Evolutionary conservation across 768 basidiomycete genomes (phyloP), one percentile per base, ranked within the genome.

Genomic region (Rhizopogon roseolus): DNA sequence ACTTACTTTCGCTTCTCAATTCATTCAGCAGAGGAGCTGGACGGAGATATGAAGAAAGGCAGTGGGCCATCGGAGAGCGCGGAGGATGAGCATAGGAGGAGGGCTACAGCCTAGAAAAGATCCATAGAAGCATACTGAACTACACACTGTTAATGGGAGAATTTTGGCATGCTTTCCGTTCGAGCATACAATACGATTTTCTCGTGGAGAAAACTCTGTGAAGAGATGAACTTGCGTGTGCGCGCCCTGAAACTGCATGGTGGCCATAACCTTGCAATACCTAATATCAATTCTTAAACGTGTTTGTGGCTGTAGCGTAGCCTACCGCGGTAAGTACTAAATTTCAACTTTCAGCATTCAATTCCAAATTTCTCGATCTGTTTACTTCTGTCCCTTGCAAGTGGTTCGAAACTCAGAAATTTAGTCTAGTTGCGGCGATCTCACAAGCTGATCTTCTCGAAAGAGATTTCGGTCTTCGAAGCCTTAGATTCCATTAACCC

Each of bases 41-140:
- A 54, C 43, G 58, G 49, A 45, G 62, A 64, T 54, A 60, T 64
- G 54, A 55, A 60, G 57, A 65, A 66, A 55, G 66, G 60, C 28
- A 62, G 60, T 58, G 65, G 71, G 57, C 56, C 63, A 56, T 73
- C 66, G 59, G 64, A 75, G 54, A 79, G 75, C 61, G 66, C 66
- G 62, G 75, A 76, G 60, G 69, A 66, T 59, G 71, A 74, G 53
- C 68, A 72, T 62, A 81, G 76, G 71, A 67, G 66, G 65, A 80
- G 75, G 66, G 81, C 81, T 53, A 80, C 78, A 46, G 69, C 68
- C 56, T 67, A 65, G 60, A 59, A 34, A 48, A 40, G 53, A 50
- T 43, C 54, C 54, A 63, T 71, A 70, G 70, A 71, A 71, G 64
- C 60, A 57, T 52, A 50, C 34, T 42, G 50, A 60, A 60, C 53